Evolutionary conservation across 805 yeast species (phyloP).

Genomic region (Wickerhamomyces strasburgensis): DNA sequence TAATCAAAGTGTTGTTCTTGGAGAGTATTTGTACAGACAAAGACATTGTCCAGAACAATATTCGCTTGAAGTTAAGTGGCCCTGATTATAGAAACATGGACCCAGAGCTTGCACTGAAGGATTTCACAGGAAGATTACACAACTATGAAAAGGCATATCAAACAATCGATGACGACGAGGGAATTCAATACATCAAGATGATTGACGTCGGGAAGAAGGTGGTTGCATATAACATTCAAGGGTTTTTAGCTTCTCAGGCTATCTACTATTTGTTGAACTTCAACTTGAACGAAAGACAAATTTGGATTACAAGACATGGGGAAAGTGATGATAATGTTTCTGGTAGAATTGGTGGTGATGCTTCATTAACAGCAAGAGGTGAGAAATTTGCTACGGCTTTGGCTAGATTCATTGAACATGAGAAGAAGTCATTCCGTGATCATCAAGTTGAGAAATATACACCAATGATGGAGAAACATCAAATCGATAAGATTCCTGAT

Average conservation of each 20-base stretch:
- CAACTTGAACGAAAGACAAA: conserved; percentile 83
- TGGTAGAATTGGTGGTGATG: conserved; percentile 92
- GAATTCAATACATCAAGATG: conserved; percentile 86
- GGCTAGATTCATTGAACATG: conserved; percentile 65
- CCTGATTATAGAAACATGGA: conserved; percentile 91
- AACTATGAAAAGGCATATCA: conserved; percentile 90
- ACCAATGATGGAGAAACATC: conserved; percentile 30
- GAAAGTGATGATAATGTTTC: conserved; percentile 79
- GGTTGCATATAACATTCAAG: conserved; percentile 84
- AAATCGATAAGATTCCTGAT: conserved; percentile 34
- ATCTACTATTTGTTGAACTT: conserved; percentile 85
- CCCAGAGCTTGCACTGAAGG: conserved; percentile 69
- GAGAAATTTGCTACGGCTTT: conserved; percentile 66
- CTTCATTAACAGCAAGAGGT: conserved; percentile 76
- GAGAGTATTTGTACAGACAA: conserved; percentile 87
- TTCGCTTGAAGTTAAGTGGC: conserved; percentile 80
- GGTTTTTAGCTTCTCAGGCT: conserved; percentile 87
- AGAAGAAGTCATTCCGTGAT: conserved; percentile 63
- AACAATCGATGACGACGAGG: conserved; percentile 76
- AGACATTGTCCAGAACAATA: conserved; percentile 73
- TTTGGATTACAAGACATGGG: conserved; percentile 94
- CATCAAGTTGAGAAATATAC: conserved; percentile 53
- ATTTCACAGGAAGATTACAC: conserved; percentile 71
- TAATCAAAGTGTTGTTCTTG: conserved; percentile 72
- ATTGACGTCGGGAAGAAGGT: conserved; percentile 94